Base-by-base conservation (phyloP, 1,284 basidiomycete genomes). In the Ustilago vetiveriae region DNA sequence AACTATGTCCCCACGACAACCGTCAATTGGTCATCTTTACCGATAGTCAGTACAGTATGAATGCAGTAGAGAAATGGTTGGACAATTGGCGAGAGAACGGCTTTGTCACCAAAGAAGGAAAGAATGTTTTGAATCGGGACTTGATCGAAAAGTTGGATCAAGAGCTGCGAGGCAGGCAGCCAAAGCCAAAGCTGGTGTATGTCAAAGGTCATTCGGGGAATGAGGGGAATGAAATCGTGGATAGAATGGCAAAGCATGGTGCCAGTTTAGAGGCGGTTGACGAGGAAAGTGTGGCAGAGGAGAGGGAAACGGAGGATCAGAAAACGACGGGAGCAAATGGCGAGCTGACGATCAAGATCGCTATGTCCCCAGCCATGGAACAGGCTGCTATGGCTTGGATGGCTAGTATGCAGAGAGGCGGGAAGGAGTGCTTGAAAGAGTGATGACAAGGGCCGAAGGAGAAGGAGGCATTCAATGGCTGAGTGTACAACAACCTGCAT, bases 171-270 rank as follows among this genome's bases (percentile, higher is more conserved):
- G 11, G 22, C 10, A 50, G 54, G 10, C 10, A 14, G 8, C 30
- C 40, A 3, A 51, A 57, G 6, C 73, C 77, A 5, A 80, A 80
- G 17, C 83, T 92, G 13, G 81, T 86, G 53, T 85, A 91, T 63
- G 89, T 93, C 43, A 85, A 86, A 50, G 91, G 88, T 0, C 92
- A 93, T 69, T 84, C 83, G 3, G 90, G 90, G 1, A 84, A 87
- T 39, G 82, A 82, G 51, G 91, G 92, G 1, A 93, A 93, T 78
- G 90, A 92, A 51, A 88, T 86, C 49, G 92, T 91, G 0, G 92
- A 93, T 80, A 2, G 16, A 2, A 30, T 38, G 33, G 49, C 49
- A 16, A 51, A 30, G 35, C 1, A 23, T 3, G 49, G 44, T 33
- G 44, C 43, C 6, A 29, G 27, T 29, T 13, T 29, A n/a, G n/a